Conservation (phyloP, 768 basidiomycete species). For the Lactarius akahatsu region DNA sequence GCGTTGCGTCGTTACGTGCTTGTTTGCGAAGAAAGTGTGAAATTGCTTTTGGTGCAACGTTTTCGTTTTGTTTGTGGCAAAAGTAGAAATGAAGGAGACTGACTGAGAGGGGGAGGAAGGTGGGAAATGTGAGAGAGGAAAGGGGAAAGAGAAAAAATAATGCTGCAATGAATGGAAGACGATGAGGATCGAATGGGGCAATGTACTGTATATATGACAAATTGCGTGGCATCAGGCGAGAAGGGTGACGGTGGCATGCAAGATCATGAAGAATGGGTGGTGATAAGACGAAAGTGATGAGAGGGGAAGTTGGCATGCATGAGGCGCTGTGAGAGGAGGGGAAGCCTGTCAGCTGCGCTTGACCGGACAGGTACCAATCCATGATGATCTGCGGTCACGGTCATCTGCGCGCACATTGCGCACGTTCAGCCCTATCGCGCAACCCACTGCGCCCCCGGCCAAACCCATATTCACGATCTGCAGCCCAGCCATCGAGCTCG, state of each 20-base stretch:
- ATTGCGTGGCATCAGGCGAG: constrained; percentile 8
- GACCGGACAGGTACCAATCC: constrained; percentile 6
- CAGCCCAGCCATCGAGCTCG: constrained; percentile 24
- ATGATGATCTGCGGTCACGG: background rate
- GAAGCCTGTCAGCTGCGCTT: background rate
- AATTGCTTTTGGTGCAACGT: constrained; percentile 15
- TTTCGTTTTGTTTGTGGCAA: constrained; percentile 7
- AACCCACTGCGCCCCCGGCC: constrained; percentile 27
- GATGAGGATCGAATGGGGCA: constrained; percentile 6
- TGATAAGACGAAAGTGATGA: constrained; percentile 3
- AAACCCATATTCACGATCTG: constrained; percentile 25
- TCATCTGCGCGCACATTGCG: constrained; percentile 7
- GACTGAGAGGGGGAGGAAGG: constrained; percentile 4
- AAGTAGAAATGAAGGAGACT: constrained; percentile 1
- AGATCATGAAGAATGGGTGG: background rate
- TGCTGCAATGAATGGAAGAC: constrained; percentile 19
- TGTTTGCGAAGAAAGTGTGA: constrained; percentile 13
- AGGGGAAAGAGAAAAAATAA: background rate
- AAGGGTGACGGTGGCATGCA: constrained; percentile 18
- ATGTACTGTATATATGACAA: constrained; percentile 13
- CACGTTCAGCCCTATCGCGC: constrained; percentile 22
- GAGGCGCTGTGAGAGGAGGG: background rate
- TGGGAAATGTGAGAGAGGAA: background rate
- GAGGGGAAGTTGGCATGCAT: background rate
- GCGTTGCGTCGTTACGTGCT: constrained; percentile 8